Conservation (phyloP, 768 basidiomycete genomes). For the Tulasnella sp. region DNA sequence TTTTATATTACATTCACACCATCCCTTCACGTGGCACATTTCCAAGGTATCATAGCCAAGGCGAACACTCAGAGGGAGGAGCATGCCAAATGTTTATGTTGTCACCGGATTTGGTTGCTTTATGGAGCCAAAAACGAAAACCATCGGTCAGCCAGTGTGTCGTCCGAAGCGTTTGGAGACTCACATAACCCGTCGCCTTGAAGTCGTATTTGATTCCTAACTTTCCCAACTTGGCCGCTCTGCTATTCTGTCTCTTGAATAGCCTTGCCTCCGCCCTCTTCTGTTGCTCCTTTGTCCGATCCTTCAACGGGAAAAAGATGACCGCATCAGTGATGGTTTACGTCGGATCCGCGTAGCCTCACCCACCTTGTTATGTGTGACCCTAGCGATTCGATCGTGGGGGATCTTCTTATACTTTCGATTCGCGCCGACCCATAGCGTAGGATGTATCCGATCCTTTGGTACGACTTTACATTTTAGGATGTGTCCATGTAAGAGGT, state of each 20-base stretch:
- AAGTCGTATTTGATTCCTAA: conserved; percentile 84
- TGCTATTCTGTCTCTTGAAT: conserved; percentile 62
- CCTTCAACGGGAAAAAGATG: conserved; percentile 31
- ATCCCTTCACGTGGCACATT: too few relatives aligned
- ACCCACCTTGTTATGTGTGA: conserved; percentile 72
- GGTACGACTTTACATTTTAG: conserved; percentile 85
- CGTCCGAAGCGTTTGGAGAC: conserved; percentile 29
- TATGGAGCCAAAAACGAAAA: too few relatives aligned
- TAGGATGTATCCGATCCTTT: conserved; percentile 79
- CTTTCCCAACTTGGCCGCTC: conserved; percentile 68
- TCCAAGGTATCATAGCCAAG: too few relatives aligned
- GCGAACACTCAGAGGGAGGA: too few relatives aligned
- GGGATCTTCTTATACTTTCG: conserved; percentile 80
- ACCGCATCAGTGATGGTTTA: not conserved
- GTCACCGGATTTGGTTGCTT: too few relatives aligned
- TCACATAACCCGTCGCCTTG: conserved; percentile 69
- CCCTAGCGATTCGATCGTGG: conserved; percentile 52
- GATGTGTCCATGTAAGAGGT: conserved; percentile 89
- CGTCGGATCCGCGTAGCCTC: not conserved
- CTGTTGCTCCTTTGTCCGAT: conserved; percentile 63
- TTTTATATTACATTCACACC: too few relatives aligned
- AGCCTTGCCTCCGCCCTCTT: conserved; percentile 54
- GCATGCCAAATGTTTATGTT: too few relatives aligned
- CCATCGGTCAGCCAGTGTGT: too few relatives aligned
- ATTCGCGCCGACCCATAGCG: conserved; percentile 96